Conservation (phyloP, 2,329 filamentous ascomycete genomes). For the Cryphonectria nitschkei region DNA sequence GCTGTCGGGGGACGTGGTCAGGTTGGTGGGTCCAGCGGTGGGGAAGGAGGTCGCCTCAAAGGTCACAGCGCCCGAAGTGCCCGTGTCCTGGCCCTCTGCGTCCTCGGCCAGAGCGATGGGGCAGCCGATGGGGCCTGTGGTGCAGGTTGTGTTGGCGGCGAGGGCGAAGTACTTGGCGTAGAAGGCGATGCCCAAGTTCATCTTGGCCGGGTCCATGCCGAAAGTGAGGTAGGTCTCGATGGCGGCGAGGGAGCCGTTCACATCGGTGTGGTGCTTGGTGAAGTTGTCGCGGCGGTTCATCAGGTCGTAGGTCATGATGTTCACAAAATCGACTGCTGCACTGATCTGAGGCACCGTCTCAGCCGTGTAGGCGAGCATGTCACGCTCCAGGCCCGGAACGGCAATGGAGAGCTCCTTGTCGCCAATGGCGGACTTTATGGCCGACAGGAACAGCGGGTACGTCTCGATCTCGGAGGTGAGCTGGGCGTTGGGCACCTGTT, state of each 20-base stretch:
- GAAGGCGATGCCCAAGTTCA: conserved; percentile 69
- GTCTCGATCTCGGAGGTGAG: conserved; percentile 65
- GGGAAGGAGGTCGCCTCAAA: conserved; percentile 42
- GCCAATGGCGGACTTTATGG: conserved; percentile 62
- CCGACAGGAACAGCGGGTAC: conserved; percentile 63
- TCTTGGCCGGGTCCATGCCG: conserved; percentile 54
- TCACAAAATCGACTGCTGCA: conserved; percentile 66
- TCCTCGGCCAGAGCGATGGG: conserved; percentile 61
- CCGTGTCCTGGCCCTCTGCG: conserved; percentile 58
- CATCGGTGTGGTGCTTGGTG: conserved; percentile 68
- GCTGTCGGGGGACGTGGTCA: conserved; percentile 30
- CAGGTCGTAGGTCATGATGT: conserved; percentile 71
- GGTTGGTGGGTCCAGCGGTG: conserved; percentile 19
- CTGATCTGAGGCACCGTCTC: conserved; percentile 62
- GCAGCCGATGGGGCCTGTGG: conserved; percentile 53
- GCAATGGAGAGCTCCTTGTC: conserved; percentile 68
- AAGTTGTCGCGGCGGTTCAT: conserved; percentile 69
- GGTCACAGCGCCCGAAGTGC: conserved; percentile 54
- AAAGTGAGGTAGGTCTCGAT: conserved; percentile 63
- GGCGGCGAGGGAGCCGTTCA: conserved; percentile 56
- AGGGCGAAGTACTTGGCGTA: conserved; percentile 69
- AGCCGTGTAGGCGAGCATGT: conserved; percentile 69
- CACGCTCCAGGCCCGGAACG: conserved; percentile 64
- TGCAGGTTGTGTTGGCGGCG: conserved; percentile 44
- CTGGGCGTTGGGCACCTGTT: conserved; percentile 60